Conservation (phyloP, 2,329 filamentous ascomycete species). For the Metarhizium album region DNA sequence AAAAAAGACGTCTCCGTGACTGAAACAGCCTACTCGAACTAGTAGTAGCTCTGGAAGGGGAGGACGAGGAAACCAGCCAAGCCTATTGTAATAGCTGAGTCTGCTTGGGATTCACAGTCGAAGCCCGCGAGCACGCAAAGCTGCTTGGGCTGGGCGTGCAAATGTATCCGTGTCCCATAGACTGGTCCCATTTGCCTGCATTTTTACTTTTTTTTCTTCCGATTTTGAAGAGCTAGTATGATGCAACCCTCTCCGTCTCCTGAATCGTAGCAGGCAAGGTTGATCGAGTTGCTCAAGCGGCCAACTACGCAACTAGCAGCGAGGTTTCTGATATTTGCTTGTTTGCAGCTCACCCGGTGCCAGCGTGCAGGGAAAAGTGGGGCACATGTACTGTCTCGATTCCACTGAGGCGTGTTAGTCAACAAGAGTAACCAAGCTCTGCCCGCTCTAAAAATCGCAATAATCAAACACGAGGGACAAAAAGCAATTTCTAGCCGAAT, state of each 20-base stretch:
- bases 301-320: background rate
- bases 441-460: too few relatives aligned
- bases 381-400: background rate
- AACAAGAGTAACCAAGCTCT: too few relatives aligned
- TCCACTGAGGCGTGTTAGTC: too few relatives aligned
- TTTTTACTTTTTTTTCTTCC: background rate
- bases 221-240: background rate
- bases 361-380: background rate
- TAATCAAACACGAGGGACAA: background rate
- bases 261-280: background rate
- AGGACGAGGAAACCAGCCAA: too few relatives aligned
- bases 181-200: background rate
- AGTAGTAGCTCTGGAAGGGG: background rate
- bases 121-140: background rate
- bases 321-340: conserved; percentile 4
- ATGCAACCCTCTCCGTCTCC: background rate
- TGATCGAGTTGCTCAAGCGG: background rate
- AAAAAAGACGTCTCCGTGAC: background rate
- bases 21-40: background rate
- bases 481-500: background rate
- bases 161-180: background rate
- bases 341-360: conserved; percentile 2
- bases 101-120: too few relatives aligned
- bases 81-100: too few relatives aligned
- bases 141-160: background rate